Conservation (phyloP, 2,329 filamentous ascomycete genomes). For the Cordyceps javanica region DNA sequence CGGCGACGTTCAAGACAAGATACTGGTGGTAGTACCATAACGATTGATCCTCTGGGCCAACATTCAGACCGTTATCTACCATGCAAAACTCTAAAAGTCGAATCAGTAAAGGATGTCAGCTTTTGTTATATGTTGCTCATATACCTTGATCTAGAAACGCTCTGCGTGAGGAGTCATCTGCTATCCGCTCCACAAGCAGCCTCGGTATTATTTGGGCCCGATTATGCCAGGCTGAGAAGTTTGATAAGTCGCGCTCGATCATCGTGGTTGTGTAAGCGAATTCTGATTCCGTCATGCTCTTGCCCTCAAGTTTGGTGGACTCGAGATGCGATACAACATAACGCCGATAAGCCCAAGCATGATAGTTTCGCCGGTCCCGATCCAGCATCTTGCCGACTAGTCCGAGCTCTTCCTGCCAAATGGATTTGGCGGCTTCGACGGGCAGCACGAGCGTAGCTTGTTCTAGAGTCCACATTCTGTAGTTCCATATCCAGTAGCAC, state of each 20-base stretch:
- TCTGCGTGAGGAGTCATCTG: constrained; percentile 56
- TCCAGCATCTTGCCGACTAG: constrained; percentile 83
- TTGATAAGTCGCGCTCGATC: constrained; percentile 79
- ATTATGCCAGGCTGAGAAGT: constrained; percentile 96
- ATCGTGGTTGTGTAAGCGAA: constrained; percentile 87
- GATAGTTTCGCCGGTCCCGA: constrained; percentile 85
- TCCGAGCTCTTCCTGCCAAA: constrained; percentile 82
- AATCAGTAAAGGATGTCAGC: neutral
- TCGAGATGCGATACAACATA: constrained; percentile 73
- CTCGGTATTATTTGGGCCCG: constrained; percentile 76
- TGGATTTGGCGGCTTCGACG: constrained; percentile 44
- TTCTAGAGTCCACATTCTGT: constrained; percentile 77
- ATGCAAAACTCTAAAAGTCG: constrained; percentile 58
- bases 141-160: constrained; percentile 66
- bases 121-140: constrained; percentile 11
- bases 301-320: constrained; percentile 41
- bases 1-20: constrained; percentile 63
- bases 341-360: constrained; percentile 90
- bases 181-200: constrained; percentile 64
- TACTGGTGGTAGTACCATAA: constrained; percentile 97
- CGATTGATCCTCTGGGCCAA: constrained; percentile 89
- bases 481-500: constrained; percentile 99
- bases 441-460: constrained; percentile 62
- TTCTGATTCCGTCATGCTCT: constrained; percentile 69
- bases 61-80: constrained; percentile 73